Evolutionary conservation across 2,329 filamentous ascomycete species (phyloP).

Genomic region (Epichloe amarillans): DNA sequence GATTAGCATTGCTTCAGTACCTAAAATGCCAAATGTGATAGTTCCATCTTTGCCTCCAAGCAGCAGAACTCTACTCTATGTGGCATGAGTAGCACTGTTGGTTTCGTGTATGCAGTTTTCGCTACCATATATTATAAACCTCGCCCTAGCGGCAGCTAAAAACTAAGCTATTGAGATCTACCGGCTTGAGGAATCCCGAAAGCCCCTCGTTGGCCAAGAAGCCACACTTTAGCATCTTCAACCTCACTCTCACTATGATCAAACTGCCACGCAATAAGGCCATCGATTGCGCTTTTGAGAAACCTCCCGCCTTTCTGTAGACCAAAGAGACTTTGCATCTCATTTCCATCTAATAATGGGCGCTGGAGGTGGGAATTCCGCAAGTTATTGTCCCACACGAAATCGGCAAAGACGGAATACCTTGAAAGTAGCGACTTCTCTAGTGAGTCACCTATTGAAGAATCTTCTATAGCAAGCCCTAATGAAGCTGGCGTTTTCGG

Average conservation of each 20-base stretch:
- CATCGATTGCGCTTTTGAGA: constrained; percentile 5
- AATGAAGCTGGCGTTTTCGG: not conserved
- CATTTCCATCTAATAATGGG: constrained; percentile 8
- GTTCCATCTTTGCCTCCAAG: no score
- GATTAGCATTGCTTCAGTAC: no score
- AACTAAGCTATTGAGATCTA: no score
- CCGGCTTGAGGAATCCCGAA: not conserved
- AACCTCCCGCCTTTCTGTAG: constrained; percentile 6
- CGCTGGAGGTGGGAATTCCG: constrained; percentile 2
- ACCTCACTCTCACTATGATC: constrained; percentile 4
- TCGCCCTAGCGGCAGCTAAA: no score
- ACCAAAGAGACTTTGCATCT: constrained; percentile 8
- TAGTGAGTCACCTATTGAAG: no score
- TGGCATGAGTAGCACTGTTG: no score
- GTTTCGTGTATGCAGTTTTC: no score
- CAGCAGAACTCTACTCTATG: no score
- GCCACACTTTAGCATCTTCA: constrained; percentile 8
- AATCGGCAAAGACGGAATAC: constrained; percentile 6
- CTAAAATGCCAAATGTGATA: no score
- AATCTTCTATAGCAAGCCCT: no score
- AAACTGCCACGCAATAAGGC: constrained; percentile 9
- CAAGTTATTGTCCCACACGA: constrained; percentile 3
- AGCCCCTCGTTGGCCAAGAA: constrained; percentile 1
- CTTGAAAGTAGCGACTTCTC: not conserved
- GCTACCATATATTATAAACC: no score